phyloP scores from a whole-genome alignment of 176 grass and related monocot species.

The Paspalum notatum region DNA sequence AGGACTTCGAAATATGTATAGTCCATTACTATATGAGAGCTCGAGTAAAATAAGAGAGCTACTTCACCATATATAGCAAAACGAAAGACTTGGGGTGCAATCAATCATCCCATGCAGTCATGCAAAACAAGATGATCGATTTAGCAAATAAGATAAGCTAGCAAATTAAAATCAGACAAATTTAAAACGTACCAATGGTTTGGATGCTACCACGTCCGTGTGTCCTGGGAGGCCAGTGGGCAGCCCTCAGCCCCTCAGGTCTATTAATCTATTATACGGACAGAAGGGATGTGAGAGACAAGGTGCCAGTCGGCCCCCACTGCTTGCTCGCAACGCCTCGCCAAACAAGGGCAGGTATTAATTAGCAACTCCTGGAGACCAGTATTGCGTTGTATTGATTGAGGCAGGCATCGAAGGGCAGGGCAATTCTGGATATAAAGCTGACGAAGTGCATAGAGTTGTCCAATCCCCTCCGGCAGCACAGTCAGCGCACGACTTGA shows the following conservation, averaged over 20 bases:
- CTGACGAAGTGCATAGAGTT: neutral
- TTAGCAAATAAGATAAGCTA: neutral
- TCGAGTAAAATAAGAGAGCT: too few species aligned
- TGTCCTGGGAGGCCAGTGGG: neutral
- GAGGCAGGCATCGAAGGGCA: neutral
- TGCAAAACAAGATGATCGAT: too few species aligned
- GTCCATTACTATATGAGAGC: too few species aligned
- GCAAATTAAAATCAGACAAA: neutral
- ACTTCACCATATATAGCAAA: too few species aligned
- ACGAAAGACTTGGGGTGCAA: too few species aligned
- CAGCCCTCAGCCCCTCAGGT: neutral
- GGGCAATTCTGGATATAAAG: neutral
- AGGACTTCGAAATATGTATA: too few species aligned
- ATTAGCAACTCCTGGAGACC: neutral
- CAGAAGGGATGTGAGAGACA: neutral
- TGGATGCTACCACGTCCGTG: neutral
- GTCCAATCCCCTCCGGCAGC: conserved; percentile 10
- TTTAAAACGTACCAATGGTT: neutral
- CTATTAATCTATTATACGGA: neutral
- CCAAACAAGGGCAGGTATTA: conserved; percentile 3
- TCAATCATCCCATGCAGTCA: too few species aligned
- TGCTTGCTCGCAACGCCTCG: neutral
- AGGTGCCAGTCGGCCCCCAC: neutral
- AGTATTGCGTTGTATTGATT: neutral
- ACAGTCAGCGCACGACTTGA: neutral